Base-by-base conservation (phyloP, 2,329 filamentous ascomycete genomes). In the Colletotrichum caudatum region DNA sequence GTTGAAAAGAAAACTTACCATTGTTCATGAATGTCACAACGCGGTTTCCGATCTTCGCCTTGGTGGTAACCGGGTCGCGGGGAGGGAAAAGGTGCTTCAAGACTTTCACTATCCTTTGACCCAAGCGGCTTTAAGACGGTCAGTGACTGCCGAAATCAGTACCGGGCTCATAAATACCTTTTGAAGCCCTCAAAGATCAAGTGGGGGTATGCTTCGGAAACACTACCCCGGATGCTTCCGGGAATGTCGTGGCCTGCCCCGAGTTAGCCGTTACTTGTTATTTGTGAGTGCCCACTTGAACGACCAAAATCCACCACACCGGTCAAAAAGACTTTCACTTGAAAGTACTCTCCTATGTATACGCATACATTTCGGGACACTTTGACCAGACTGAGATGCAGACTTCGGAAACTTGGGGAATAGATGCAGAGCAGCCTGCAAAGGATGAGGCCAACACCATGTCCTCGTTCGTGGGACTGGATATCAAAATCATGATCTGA, bases 81-180 rank as follows among this genome's bases (percentile, higher is more conserved):
- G 97, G 96, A 7, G 96, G 96, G 78, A 98, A 99, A 2, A 98
- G 84, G 76, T 99, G 95, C 81, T 98, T 97, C 53, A 99, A 82
- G 18, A 98, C 93, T 80, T 97, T 95, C 63, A 94, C 93, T 20
- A 98, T 91, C 23, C 96, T 89, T 77, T 91, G 87, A 66, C 96
- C 96, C 7, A 98, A 84, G 44, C 88, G 89, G 7, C 93, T 94
- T 6, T 88, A 5, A 11, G 18, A 1, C 14, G 26, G 48, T 73
- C 51, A 73, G 62, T 20, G 14, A n/a, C 29, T 23, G 26, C 6
- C 46, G 20, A 26, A 11, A 11, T n/a, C 14, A 29, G 8, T 20
- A 7, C 9, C 8, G 23, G 53, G 29, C n/a, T 5, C n/a, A 29
- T 39, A 48, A 66, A 18, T 44, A 74, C 72, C 51, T 68, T 20